Base-by-base conservation (phyloP, 2,329 filamentous ascomycete species). In the Neopestalotiopsis rosae region DNA sequence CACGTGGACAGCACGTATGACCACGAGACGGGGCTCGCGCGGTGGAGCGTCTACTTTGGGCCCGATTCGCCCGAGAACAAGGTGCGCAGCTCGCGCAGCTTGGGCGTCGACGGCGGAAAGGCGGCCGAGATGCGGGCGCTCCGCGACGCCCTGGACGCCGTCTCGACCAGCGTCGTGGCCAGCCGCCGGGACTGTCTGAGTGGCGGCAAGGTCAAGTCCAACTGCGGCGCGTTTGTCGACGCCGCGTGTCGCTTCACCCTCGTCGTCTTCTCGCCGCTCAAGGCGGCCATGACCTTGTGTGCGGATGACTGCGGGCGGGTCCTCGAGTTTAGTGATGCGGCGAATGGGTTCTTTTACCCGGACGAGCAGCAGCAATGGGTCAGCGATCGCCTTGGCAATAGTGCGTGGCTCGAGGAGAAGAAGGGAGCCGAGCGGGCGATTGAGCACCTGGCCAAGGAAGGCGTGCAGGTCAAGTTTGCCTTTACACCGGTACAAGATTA, bases 361-460 rank as follows among this genome's bases (percentile, higher is more conserved):
- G 58, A 61, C 1, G 9, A 34, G 12, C 5, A 7, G 1, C 4
- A 3, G 12, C n/a, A 30, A 4, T 61, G 58, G 58, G 58, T 61
- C 4, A 10, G 14, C 12, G 32, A 32, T 1, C 58, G 58, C 4
- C 12, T 17, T 20, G 7, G 6, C 9, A 61, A 38, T 10, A 12
- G 24, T 12, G 32, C 24, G 9, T 61, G 58, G 58, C n/a, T 32
- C 20, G 58, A 61, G 30, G 58, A 61, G 30, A 61, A 61, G 58
- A 13, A 5, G 12, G 5, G 58, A 4, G 58, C 32, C 1, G 58
- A 61, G 58, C 58, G 24, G 12, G 58, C 58, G 3, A 38, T 61
- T 30, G n/a, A 14, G 13, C 30, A 62, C 1, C 30, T 62, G 2
- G 59, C 59, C 9, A 14, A 4, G 4, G 59, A 38, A 20, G 59